These are phyloP conservation scores for Plasmodium inui DNA, from an alignment of 169 alveolate species.

Conservation along the genomic window DNA sequence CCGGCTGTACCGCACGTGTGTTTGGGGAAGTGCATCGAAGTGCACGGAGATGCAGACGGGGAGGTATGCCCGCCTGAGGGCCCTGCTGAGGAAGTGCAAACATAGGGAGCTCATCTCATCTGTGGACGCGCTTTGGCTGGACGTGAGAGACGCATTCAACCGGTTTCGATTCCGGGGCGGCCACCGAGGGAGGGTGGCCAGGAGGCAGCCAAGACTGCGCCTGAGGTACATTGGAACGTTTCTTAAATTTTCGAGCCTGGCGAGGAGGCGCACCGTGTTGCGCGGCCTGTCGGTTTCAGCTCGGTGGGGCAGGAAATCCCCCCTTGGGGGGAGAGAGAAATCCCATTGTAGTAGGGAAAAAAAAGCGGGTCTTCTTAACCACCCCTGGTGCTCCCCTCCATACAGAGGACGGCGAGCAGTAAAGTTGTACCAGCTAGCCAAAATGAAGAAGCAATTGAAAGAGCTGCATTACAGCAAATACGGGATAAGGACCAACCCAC, in stretches of 20 bases:
- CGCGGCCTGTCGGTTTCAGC: neutral
- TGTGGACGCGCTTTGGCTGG: slow-evolving; percentile 24
- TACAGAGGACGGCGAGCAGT: neutral
- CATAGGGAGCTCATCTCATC: neutral
- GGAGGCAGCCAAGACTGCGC: neutral
- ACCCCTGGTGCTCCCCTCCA: neutral
- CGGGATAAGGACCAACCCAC: neutral
- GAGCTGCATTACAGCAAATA: neutral
- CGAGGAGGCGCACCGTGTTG: neutral
- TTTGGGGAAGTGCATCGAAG: neutral
- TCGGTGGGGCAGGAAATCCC: neutral
- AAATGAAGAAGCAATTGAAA: neutral
- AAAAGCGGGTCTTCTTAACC: neutral
- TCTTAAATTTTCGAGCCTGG: neutral
- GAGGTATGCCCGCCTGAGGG: neutral
- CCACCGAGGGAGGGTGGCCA: neutral
- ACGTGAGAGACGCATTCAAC: slow-evolving; percentile 9
- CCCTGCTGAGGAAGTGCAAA: neutral
- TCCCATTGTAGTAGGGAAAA: neutral
- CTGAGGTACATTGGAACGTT: neutral
- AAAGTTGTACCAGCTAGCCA: neutral
- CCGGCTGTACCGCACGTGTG: neutral
- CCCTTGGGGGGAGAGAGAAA: neutral
- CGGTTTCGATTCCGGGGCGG: neutral
- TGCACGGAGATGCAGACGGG: neutral